Evolutionary conservation across 129 eudicot species (phyloP).

Genomic region (Escallonia rubra): DNA sequence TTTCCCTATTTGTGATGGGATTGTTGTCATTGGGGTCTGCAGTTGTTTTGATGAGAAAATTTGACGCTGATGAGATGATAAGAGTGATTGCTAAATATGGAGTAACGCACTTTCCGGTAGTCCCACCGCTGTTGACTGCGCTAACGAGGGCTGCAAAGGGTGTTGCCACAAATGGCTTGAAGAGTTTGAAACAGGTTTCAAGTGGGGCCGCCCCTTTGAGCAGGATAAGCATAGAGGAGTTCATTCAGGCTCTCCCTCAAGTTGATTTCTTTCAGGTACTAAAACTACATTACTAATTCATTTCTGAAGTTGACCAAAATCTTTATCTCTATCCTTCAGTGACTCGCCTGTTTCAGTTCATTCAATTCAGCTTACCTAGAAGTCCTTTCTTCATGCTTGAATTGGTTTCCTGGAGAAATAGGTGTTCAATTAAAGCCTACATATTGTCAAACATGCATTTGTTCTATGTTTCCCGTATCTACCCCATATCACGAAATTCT

Average conservation of each 20-base stretch:
- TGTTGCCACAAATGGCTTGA: slow-evolving; percentile 19
- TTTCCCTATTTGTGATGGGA: slow-evolving; percentile 63
- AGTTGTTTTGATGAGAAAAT: slow-evolving; percentile 63
- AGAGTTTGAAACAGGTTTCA: slow-evolving; percentile 71
- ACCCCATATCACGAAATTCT: no score
- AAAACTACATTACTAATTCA: background rate
- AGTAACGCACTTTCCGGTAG: slow-evolving; percentile 76
- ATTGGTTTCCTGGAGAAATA: background rate
- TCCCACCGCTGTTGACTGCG: slow-evolving; percentile 64
- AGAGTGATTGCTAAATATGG: slow-evolving; percentile 41
- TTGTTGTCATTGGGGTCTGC: slow-evolving; percentile 61
- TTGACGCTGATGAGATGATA: slow-evolving; percentile 44
- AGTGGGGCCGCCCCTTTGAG: slow-evolving; percentile 85
- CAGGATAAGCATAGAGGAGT: slow-evolving; percentile 46
- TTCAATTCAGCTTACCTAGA: background rate
- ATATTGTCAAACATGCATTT: no score
- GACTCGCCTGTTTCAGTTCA: background rate
- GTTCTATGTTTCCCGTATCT: no score
- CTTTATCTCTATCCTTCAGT: no score
- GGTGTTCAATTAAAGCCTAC: no score
- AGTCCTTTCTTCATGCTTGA: background rate
- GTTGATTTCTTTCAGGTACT: slow-evolving; percentile 87
- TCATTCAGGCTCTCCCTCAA: slow-evolving; percentile 47
- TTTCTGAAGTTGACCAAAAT: background rate
- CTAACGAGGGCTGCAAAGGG: slow-evolving; percentile 43